Conservation (phyloP, 148 eudicot species). For the Spergularia marina region DNA sequence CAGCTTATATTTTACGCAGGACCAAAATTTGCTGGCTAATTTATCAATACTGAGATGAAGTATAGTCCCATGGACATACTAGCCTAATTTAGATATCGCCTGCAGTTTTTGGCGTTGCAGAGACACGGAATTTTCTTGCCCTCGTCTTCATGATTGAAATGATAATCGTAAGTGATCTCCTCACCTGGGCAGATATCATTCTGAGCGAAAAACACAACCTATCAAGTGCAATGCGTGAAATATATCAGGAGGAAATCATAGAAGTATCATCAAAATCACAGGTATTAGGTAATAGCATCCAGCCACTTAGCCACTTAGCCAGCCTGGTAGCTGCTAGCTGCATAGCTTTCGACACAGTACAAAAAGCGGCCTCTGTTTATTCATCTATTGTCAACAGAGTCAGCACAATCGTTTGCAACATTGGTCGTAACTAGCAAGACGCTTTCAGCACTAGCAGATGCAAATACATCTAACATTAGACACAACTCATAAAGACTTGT, state of each 20-base stretch:
- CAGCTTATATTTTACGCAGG: background rate
- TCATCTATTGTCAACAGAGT: no score
- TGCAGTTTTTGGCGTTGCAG: slow-evolving; percentile 64
- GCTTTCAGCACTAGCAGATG: no score
- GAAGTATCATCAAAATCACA: no score
- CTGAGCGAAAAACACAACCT: slow-evolving; percentile 78
- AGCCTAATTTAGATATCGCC: slow-evolving; percentile 56
- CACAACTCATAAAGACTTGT: no score
- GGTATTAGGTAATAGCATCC: no score
- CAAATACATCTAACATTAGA: no score
- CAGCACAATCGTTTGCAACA: no score
- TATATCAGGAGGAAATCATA: background rate
- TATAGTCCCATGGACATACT: background rate
- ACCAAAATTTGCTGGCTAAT: background rate
- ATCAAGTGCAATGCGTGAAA: slow-evolving; percentile 8
- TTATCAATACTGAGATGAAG: background rate
- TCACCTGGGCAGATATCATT: slow-evolving; percentile 81
- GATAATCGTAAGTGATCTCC: slow-evolving; percentile 79
- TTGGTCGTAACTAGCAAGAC: no score
- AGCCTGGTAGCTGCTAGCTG: no score
- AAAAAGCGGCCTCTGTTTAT: no score
- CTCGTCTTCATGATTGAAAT: slow-evolving; percentile 77
- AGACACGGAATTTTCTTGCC: slow-evolving; percentile 71
- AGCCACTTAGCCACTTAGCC: no score
- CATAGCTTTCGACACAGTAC: no score